Conservation (phyloP, 2,329 filamentous ascomycete species). For the Penicillium hesseltinei region DNA sequence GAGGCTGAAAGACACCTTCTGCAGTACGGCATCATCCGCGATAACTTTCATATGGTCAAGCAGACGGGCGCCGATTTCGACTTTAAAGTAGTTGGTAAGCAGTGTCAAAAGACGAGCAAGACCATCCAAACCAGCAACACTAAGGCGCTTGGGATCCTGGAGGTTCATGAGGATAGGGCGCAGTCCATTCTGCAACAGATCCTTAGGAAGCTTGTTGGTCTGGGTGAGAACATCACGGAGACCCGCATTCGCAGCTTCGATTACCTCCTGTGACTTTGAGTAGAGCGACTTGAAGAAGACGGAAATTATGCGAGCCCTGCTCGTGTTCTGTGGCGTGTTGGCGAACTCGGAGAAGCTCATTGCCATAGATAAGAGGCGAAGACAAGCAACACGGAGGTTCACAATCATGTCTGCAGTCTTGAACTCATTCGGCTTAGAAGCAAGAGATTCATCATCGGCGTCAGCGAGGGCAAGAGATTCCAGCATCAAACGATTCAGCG, state of each 20-base stretch:
- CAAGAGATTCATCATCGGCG: constrained; percentile 87
- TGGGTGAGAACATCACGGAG: constrained; percentile 83
- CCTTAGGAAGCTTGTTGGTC: constrained; percentile 89
- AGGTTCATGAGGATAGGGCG: constrained; percentile 95
- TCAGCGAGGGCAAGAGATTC: constrained; percentile 93
- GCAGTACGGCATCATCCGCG: constrained; percentile 73
- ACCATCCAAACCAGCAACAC: constrained; percentile 84
- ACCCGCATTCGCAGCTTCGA: constrained; percentile 88
- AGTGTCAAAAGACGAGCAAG: constrained; percentile 84
- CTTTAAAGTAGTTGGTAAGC: constrained; percentile 97
- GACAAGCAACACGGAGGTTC: constrained; percentile 85
- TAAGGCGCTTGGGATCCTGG: constrained; percentile 87
- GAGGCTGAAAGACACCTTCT: constrained; percentile 90
- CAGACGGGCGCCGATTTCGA: constrained; percentile 91
- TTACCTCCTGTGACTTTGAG: constrained; percentile 85
- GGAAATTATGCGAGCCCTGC: constrained; percentile 69
- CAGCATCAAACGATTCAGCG: constrained; percentile 83
- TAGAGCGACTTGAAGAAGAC: constrained; percentile 99
- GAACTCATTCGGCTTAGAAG: constrained; percentile 89
- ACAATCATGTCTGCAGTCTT: constrained; percentile 95
- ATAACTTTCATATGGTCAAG: constrained; percentile 91
- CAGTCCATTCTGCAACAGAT: constrained; percentile 88
- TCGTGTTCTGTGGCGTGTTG: constrained; percentile 66
- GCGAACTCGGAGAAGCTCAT: constrained; percentile 92
- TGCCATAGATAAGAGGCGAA: constrained; percentile 86